phyloP scores from a whole-genome alignment of 2,329 filamentous ascomycete genomes.

The Beauveria medogensis region DNA sequence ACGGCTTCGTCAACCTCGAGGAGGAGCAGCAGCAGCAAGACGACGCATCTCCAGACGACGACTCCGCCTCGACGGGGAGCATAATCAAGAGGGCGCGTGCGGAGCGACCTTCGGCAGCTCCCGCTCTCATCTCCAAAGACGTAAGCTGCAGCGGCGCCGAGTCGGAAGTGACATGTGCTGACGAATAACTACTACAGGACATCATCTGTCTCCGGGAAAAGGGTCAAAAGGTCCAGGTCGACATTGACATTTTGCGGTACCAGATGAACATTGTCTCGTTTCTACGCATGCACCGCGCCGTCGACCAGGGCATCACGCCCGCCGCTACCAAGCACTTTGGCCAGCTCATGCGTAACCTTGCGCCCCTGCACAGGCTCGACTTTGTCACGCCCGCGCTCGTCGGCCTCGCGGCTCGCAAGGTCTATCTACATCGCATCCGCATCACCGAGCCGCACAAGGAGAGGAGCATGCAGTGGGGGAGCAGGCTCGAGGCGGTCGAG shows the following conservation, averaged over 20 bases:
- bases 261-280: constrained; percentile 83
- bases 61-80: constrained; percentile 33
- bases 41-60: constrained; percentile 20
- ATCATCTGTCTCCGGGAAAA: constrained; percentile 54
- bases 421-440: constrained; percentile 77
- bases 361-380: constrained; percentile 69
- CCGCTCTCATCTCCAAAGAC: constrained; percentile 32
- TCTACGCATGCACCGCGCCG: constrained; percentile 78
- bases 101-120: constrained; percentile 15
- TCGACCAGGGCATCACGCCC: constrained; percentile 69
- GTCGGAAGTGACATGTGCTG: not conserved
- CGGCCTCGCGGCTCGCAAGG: constrained; percentile 71
- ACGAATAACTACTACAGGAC: constrained; percentile 26
- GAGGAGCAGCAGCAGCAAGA: constrained; percentile 35
- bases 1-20: constrained; percentile 70
- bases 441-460: constrained; percentile 65
- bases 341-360: constrained; percentile 61
- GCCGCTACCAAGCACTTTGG: constrained; percentile 71
- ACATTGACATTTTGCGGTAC: constrained; percentile 74
- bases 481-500: constrained; percentile 61
- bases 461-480: constrained; percentile 89
- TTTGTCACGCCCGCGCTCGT: constrained; percentile 82
- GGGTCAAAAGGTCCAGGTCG: constrained; percentile 52
- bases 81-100: constrained; percentile 33
- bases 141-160: constrained; percentile 22